phyloP scores from a whole-genome alignment of 2,329 filamentous ascomycete genomes.

The Colletotrichum zoysiae region DNA sequence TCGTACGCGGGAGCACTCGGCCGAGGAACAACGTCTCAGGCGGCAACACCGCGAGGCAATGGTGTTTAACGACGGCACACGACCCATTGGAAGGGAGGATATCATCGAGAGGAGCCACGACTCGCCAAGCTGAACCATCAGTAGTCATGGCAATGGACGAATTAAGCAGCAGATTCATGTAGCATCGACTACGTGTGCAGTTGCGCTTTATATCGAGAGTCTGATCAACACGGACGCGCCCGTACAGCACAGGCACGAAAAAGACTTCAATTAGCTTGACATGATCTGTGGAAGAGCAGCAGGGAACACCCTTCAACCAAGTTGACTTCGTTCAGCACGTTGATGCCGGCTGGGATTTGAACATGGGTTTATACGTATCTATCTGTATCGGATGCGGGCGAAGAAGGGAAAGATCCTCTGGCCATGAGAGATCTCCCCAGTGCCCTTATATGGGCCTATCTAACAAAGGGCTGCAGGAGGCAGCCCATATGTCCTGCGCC shows the following conservation, averaged over 20 bases:
- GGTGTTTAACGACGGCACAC: conserved; percentile 88
- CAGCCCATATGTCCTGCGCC: too few relatives aligned
- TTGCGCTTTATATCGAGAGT: neutral
- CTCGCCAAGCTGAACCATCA: conserved; percentile 49
- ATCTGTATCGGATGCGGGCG: too few relatives aligned
- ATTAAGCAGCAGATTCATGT: neutral
- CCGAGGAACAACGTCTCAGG: conserved; percentile 78
- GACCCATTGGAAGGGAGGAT: conserved; percentile 78
- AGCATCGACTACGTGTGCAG: neutral
- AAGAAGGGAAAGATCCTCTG: too few relatives aligned
- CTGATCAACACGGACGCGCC: neutral
- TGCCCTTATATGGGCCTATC: too few relatives aligned
- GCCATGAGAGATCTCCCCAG: too few relatives aligned
- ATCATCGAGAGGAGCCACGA: conserved; percentile 78
- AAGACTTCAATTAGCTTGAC: neutral
- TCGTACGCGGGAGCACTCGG: conserved; percentile 64
- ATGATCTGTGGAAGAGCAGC: conserved; percentile 4
- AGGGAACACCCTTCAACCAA: conserved; percentile 13
- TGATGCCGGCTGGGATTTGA: neutral
- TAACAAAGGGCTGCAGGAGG: too few relatives aligned
- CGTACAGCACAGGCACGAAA: neutral
- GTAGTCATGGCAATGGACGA: too few relatives aligned
- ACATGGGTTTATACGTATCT: too few relatives aligned
- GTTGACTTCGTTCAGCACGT: neutral
- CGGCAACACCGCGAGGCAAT: conserved; percentile 87